Percentiles rank a stretch among this genome's conserved stretches.
Conservation (phyloP, 2,329 filamentous ascomycete species). For the Ophiobolus disseminans region DNA sequence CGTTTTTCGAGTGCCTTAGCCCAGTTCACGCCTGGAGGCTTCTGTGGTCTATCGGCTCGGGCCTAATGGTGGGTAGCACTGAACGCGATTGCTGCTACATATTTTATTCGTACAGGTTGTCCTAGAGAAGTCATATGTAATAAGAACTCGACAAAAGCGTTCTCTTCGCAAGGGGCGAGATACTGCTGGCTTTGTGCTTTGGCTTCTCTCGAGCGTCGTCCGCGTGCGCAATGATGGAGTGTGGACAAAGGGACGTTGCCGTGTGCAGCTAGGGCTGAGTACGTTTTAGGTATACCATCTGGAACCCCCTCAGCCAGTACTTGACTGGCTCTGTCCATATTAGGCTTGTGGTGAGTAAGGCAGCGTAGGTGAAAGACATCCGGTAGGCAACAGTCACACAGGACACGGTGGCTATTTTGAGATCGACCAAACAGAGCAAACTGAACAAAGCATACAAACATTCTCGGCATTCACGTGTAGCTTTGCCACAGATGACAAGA, state of each 20-base stretch:
- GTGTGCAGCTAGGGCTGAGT: conserved; percentile 3
- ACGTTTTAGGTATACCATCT: conserved; percentile 3
- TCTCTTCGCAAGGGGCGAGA: conserved; percentile 36
- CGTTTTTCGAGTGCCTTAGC: conserved; percentile 18
- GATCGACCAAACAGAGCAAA: neutral
- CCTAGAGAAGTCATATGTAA: conserved; percentile 24
- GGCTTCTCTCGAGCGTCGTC: conserved; percentile 15
- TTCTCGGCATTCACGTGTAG: too few relatives aligned
- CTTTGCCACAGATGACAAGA: neutral
- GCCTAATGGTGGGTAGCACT: conserved; percentile 13
- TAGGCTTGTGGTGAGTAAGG: conserved; percentile 10
- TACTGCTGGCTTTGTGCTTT: conserved; percentile 40
- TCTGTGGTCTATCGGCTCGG: conserved; percentile 8
- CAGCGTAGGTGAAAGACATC: neutral
- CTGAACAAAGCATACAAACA: neutral
- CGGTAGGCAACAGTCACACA: neutral
- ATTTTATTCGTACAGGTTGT: conserved; percentile 23
- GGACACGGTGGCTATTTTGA: neutral
- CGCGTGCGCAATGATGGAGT: conserved; percentile 28
- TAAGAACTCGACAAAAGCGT: conserved; percentile 30
- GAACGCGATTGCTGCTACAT: conserved; percentile 24
- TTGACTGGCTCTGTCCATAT: conserved; percentile 12
- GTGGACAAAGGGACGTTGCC: conserved; percentile 29
- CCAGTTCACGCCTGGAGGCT: conserved; percentile 27
- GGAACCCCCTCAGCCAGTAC: conserved; percentile 17